Percentiles rank a stretch among this genome's conserved stretches.
Conservation (phyloP, 305 asterid species). For the Solanum chacoense region DNA sequence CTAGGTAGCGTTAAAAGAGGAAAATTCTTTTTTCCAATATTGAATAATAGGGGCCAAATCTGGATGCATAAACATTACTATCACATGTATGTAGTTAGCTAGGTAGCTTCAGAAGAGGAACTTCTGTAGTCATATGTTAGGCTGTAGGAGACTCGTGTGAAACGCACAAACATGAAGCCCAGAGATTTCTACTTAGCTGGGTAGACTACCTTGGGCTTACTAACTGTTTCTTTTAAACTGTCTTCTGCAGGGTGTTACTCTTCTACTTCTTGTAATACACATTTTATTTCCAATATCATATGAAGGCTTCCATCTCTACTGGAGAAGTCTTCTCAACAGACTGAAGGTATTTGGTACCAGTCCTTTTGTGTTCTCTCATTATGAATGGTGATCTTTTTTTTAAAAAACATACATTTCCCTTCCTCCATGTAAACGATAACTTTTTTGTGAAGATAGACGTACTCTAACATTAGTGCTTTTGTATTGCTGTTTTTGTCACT, state of each 20-base stretch:
- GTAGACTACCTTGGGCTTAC: background rate
- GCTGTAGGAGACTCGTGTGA: background rate
- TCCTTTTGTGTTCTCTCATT: constrained; percentile 7
- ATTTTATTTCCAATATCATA: constrained; percentile 60
- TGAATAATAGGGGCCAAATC: background rate
- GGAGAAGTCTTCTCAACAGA: constrained; percentile 58
- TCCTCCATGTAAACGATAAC: background rate
- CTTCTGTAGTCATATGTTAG: background rate
- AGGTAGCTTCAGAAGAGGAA: background rate
- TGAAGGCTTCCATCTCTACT: constrained; percentile 65
- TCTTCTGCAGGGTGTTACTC: constrained; percentile 52
- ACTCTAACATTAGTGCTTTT: background rate
- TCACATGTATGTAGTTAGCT: background rate
- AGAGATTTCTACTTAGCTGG: background rate
- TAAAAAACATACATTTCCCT: background rate
- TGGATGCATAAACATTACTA: background rate
- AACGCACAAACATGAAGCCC: background rate
- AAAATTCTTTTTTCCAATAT: background rate
- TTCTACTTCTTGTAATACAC: constrained; percentile 62
- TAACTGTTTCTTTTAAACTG: background rate
- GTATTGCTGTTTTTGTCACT: background rate
- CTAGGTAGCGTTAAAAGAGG: background rate
- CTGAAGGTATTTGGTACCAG: constrained; percentile 46
- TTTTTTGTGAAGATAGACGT: background rate
- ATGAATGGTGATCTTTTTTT: background rate